phyloP scores from a whole-genome alignment of 768 basidiomycete genomes.

The Cystobasidium onofrii region DNA sequence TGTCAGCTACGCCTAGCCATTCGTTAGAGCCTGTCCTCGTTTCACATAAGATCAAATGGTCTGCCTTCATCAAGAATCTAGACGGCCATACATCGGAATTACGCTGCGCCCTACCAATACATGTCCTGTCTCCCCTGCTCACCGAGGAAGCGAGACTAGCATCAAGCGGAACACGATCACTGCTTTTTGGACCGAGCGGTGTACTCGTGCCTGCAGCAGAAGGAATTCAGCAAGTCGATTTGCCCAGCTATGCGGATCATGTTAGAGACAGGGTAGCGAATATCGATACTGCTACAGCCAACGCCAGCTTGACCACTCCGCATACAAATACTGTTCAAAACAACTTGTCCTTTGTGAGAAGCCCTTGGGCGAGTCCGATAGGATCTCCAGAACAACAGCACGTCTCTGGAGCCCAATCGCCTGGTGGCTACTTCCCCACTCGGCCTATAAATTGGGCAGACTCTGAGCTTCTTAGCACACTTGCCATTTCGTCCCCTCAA shows the following conservation, averaged over 20 bases:
- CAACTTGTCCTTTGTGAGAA: constrained; percentile 1
- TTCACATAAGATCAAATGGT: constrained; percentile 60
- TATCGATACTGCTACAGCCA: constrained; percentile 49
- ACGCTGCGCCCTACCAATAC: constrained; percentile 83
- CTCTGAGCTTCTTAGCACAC: constrained; percentile 67
- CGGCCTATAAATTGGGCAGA: constrained; percentile 60
- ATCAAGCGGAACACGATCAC: constrained; percentile 65
- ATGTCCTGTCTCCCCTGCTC: constrained; percentile 66
- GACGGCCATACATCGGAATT: constrained; percentile 91
- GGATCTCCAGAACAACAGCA: constrained; percentile 25
- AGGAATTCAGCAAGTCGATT: constrained; percentile 60
- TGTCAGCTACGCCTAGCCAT: constrained; percentile 46
- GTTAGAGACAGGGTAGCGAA: constrained; percentile 71
- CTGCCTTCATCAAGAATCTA: constrained; percentile 53
- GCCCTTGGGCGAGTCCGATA: constrained; percentile 24
- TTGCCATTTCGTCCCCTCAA: constrained; percentile 46
- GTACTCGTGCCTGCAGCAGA: constrained; percentile 44
- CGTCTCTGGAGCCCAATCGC: neutral
- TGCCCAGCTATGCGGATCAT: constrained; percentile 83
- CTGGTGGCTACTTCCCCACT: constrained; percentile 22
- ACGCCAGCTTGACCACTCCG: neutral
- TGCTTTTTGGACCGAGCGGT: constrained; percentile 54
- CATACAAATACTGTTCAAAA: neutral
- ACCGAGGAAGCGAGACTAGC: constrained; percentile 66
- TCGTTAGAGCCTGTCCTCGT: constrained; percentile 56